Evolutionary conservation across 2,329 filamentous ascomycete genomes (phyloP), one percentile per base, ranked within the genome.

Genomic region (Dactylellina drechsleri): DNA sequence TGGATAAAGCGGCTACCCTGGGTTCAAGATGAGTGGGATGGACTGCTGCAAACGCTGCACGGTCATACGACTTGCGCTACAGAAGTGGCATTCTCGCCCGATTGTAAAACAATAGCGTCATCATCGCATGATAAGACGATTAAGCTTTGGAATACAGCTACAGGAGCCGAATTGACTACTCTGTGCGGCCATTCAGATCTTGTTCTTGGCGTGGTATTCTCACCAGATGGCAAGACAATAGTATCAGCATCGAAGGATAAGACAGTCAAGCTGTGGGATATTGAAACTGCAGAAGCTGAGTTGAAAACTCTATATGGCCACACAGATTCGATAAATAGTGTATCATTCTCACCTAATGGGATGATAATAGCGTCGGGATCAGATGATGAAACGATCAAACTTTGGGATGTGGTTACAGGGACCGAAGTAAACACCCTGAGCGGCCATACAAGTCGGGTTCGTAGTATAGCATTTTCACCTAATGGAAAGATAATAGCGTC

Each of bases 1-100:
- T 54, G 36, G 49, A 16, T 16, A 13, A 54, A 18, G 18, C 13
- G 13, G 18, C 15, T 65, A 4, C 49, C 49, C n/a, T 28, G 28
- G 16, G 16, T 54, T 26, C 26, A 54, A 18, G n/a, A 43, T 28
- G 60, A 45, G 15, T 65, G 60, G 60, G 60, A 45, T 54, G 49
- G 31, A 2, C 15, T 57, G n/a, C 45, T 66, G 16, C 64, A 66
- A 20, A 52, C 59, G 15, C 23, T 61, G 15, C 8, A 50, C 41
- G 60, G 47, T 2, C 47, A 54, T 45, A 45, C 12, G 10, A 45
- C 12, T 4, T 15, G 2, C 3, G 41, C 10, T 13, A 45, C 12
- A 15, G 41, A 3, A 16, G n/a, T 45, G 3, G 41, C 41, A 16
- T 28, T 28, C 26, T 28, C 26, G 26, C 26, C 26, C 3, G 26